phyloP scores from a whole-genome alignment of 2,329 filamentous ascomycete genomes.

The Tolypocladium nubicola region DNA sequence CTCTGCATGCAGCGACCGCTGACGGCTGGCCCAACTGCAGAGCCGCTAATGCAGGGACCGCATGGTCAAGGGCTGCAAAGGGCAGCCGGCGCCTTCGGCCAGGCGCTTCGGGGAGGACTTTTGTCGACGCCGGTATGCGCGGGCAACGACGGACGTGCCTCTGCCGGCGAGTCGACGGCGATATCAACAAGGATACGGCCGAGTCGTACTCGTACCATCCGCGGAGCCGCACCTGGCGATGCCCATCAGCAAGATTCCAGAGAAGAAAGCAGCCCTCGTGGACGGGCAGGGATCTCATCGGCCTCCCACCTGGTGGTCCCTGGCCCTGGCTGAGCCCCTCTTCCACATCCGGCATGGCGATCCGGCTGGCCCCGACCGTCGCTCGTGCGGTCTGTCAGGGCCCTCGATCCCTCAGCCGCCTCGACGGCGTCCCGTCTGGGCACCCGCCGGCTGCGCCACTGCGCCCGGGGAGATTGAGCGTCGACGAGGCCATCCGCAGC shows the following conservation, averaged over 20 bases:
- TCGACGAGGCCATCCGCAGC: not conserved
- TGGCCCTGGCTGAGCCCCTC: too few relatives aligned
- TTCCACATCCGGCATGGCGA: not conserved
- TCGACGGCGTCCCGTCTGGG: not conserved
- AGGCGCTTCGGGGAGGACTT: not conserved
- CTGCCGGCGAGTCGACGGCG: not conserved
- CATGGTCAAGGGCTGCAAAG: not conserved
- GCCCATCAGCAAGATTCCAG: too few relatives aligned
- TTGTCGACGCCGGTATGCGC: not conserved
- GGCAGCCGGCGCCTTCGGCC: not conserved
- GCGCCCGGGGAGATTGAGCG: not conserved
- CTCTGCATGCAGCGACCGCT: too few relatives aligned
- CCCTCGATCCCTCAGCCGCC: not conserved
- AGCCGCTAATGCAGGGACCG: slow-evolving; percentile 12
- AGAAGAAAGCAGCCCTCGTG: too few relatives aligned
- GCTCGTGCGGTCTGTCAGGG: not conserved
- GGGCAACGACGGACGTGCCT: not conserved
- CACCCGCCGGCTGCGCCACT: not conserved
- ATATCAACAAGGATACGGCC: not conserved
- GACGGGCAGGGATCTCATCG: too few relatives aligned
- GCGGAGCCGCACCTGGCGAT: too few relatives aligned
- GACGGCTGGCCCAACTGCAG: not conserved
- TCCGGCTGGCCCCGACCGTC: not conserved
- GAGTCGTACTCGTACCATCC: not conserved
- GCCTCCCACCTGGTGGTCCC: too few relatives aligned